phyloP scores from a whole-genome alignment of 1,139 yeast genomes.

The Kluyveromyces sp. region DNA sequence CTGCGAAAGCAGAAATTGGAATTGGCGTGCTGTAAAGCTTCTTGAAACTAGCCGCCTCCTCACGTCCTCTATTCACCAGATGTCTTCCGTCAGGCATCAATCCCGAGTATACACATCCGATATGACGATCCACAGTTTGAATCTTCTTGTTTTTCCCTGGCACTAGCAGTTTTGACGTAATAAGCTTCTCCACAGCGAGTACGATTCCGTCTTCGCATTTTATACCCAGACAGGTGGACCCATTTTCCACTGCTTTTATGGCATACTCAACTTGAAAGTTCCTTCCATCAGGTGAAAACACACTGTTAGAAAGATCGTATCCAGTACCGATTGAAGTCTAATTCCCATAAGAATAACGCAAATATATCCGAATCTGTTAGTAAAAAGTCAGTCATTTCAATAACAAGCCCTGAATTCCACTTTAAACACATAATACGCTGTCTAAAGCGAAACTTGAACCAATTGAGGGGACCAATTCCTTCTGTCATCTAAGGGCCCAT shows the following conservation, averaged over 20 bases:
- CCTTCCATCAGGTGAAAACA: constrained; percentile 84
- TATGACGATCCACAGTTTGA: constrained; percentile 87
- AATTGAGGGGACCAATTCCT: no score
- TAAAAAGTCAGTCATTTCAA: no score
- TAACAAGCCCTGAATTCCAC: no score
- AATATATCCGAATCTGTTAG: not conserved
- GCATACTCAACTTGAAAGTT: constrained; percentile 99
- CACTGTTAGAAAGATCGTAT: constrained; percentile 91
- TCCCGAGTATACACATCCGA: constrained; percentile 94
- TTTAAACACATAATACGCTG: no score
- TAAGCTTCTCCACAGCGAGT: constrained; percentile 90
- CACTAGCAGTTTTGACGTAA: constrained; percentile 78
- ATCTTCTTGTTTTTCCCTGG: constrained; percentile 86
- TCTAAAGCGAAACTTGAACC: no score
- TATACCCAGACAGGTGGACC: constrained; percentile 91
- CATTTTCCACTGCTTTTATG: constrained; percentile 93
- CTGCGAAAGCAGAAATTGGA: constrained; percentile 75
- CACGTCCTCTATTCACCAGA: constrained; percentile 85
- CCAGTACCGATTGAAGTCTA: constrained; percentile 95
- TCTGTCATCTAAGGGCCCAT: no score
- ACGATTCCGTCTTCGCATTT: constrained; percentile 90
- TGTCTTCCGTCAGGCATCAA: constrained; percentile 95
- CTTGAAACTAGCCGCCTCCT: constrained; percentile 79
- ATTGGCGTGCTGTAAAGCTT: constrained; percentile 70
- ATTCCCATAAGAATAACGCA: not conserved